phyloP scores from a whole-genome alignment of 768 basidiomycete species.

The Leccinum fibrillosum region DNA sequence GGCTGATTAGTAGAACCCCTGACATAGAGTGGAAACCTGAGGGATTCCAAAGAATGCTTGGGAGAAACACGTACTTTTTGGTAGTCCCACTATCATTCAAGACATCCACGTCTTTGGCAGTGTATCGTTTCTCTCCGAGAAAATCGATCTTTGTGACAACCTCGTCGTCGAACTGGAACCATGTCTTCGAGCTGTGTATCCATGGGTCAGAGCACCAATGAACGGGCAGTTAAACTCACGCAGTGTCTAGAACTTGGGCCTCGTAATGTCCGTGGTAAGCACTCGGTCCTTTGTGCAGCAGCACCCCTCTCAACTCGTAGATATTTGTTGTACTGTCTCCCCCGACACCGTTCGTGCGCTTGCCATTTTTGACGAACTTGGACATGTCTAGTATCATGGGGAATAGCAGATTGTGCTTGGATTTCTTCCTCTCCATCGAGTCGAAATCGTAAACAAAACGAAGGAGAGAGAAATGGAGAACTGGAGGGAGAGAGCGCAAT shows the following conservation, averaged over 20 bases:
- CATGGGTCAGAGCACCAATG: conserved; percentile 2
- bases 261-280: conserved; percentile 92
- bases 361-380: conserved; percentile 44
- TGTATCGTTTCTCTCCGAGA: conserved; percentile 44
- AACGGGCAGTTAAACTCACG: conserved; percentile 40
- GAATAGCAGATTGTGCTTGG: conserved; percentile 77
- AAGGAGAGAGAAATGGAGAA: conserved; percentile 87
- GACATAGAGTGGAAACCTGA: conserved; percentile 4
- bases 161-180: conserved; percentile 96
- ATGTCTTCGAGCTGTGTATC: conserved; percentile 53
- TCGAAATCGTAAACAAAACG: conserved; percentile 88
- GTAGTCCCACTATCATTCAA: conserved; percentile 20
- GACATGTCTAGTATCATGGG: conserved; percentile 73
- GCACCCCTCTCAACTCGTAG: conserved; percentile 84
- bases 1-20: conserved; percentile 28
- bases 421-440: conserved; percentile 82
- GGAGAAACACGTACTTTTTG: conserved; percentile 27
- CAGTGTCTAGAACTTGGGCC: conserved; percentile 73
- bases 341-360: conserved; percentile 21
- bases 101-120: conserved; percentile 30
- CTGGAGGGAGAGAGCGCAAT: conserved; percentile 72
- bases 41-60: background rate
- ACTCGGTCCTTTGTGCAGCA: conserved; percentile 88
- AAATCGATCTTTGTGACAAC: conserved; percentile 60
- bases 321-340: conserved; percentile 31